phyloP scores from a whole-genome alignment of 2,329 filamentous ascomycete genomes.

The Camillea tinctor region DNA sequence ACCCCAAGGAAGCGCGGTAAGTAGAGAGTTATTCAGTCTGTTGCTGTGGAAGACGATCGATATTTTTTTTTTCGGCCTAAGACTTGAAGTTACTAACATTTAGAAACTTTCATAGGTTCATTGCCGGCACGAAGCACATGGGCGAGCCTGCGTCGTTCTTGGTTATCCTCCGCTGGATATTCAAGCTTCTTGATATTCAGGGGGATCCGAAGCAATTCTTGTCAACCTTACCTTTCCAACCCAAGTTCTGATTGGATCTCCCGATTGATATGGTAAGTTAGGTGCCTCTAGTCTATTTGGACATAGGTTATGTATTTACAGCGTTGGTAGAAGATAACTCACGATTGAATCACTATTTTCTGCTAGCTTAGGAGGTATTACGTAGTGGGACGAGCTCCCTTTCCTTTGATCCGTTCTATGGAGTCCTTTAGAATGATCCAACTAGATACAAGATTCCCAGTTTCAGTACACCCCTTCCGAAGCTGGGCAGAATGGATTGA shows the following conservation, averaged over 20 bases:
- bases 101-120: conserved; percentile 22
- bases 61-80: neutral
- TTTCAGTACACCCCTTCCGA: no score
- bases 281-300: no score
- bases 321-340: no score
- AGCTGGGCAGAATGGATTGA: no score
- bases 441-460: no score
- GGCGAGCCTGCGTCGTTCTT: conserved; percentile 35
- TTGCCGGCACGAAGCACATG: conserved; percentile 35
- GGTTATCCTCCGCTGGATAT: conserved; percentile 34
- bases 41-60: neutral
- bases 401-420: no score
- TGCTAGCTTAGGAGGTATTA: no score
- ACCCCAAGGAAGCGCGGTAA: conserved; percentile 48
- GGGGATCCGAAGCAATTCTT: conserved; percentile 25
- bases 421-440: no score
- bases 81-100: neutral
- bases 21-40: neutral
- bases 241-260: conserved; percentile 16
- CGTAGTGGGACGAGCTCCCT: no score
- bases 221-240: conserved; percentile 26
- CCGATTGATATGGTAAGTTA: neutral
- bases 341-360: no score
- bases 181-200: conserved; percentile 30
- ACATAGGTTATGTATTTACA: no score